Conservation (phyloP, 1,284 basidiomycete genomes). For the Tilletia walkeri region DNA sequence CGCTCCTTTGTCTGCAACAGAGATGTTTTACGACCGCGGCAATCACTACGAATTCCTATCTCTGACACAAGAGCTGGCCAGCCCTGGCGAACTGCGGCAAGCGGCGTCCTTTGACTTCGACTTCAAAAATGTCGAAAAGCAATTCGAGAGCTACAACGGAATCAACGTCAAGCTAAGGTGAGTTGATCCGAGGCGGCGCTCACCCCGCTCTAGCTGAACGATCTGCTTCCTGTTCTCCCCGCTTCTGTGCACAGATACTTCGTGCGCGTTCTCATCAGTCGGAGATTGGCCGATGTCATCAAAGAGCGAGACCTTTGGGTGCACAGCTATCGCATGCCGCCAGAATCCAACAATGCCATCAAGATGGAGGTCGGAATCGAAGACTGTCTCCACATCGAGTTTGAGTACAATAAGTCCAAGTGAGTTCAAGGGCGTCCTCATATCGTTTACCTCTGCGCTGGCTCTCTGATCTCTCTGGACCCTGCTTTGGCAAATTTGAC, state of each 20-base stretch:
- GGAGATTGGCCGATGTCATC: slow-evolving; percentile 84
- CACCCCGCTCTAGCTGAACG: background rate
- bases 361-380: slow-evolving; percentile 99
- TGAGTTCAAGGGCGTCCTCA: slow-evolving; percentile 20
- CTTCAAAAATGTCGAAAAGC: slow-evolving; percentile 99
- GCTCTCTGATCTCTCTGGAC: too few relatives aligned
- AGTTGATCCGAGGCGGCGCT: background rate
- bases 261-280: slow-evolving; percentile 83
- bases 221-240: background rate
- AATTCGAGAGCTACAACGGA: slow-evolving; percentile 94
- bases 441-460: too few relatives aligned
- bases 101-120: slow-evolving; percentile 92
- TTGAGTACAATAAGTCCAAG: slow-evolving; percentile 99
- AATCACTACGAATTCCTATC: slow-evolving; percentile 98
- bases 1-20: slow-evolving; percentile 58
- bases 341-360: slow-evolving; percentile 93
- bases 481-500: slow-evolving; percentile 4
- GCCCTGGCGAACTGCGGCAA: slow-evolving; percentile 88
- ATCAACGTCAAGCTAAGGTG: slow-evolving; percentile 87
- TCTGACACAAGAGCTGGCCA: slow-evolving; percentile 87
- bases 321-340: slow-evolving; percentile 96
- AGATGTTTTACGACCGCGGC: slow-evolving; percentile 92
- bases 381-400: slow-evolving; percentile 97
- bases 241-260: slow-evolving; percentile 64
- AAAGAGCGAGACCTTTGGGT: slow-evolving; percentile 97